Evolutionary conservation across 78 protist genomes (phyloP), one percentile per base, ranked within the genome.

Genomic region (Polysphondylium violaceum): DNA sequence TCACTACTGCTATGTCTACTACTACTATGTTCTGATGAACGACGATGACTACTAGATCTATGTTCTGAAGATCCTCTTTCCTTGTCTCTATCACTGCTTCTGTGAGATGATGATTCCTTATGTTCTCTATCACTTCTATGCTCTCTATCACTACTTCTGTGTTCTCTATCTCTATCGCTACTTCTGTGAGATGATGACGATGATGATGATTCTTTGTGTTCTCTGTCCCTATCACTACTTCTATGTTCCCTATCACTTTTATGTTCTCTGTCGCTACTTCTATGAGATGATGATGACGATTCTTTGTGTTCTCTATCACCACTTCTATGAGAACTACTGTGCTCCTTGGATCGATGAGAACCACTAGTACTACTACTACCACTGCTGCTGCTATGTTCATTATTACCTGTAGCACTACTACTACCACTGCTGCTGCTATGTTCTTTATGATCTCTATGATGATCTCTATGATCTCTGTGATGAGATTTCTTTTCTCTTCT

Each of bases 71-170:
- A 47, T 8, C 11, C 23, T 8, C 23, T 47, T 47, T 47, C 53
- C 11, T 11, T 47, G 11, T 47, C 53, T 47, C 53, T 47, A n/a
- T n/a, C n/a, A n/a, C n/a, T n/a, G n/a, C n/a, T n/a, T 8, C 19
- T 7, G 19, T 17, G 14, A 4, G 61, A 12, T 7, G 61, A 17
- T 7, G 68, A 3, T 64, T 33, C n/a, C 33, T 33, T 8, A 14
- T 56, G 63, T 56, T 56, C 63, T 56, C 63, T 56, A 56, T 56
- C 29, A 4, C 33, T n/a, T n/a, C 29, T 4, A 56, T 56, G 63
- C n/a, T 60, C 68, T 16, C 75, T 44, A 25, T 68, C 75, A 25
- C 58, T 68, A 64, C 33, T 41, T 3, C 75, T 21, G 25, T 68
- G 75, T 11, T 68, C 56, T 65, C 21, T 40, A n/a, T 35, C 53